These are phyloP conservation scores for Psilocybe mexicana DNA, from an alignment of 1,284 basidiomycete species.

Conservation along the genomic window DNA sequence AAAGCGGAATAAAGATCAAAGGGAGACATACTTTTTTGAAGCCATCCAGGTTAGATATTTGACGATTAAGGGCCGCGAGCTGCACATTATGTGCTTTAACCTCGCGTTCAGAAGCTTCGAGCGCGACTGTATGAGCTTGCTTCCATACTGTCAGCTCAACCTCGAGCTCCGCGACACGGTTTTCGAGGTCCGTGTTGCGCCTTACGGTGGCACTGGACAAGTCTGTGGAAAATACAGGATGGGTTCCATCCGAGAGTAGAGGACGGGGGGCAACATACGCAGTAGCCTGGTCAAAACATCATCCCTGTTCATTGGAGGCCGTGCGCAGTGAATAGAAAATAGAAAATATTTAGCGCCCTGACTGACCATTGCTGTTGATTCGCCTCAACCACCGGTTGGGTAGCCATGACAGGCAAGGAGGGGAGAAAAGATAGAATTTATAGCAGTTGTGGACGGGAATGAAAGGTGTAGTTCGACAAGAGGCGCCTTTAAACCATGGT, in stretches of 20 bases:
- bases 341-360: slow-evolving; percentile 22
- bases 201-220: slow-evolving; percentile 63
- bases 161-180: slow-evolving; percentile 64
- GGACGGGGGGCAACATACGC: slow-evolving; percentile 38
- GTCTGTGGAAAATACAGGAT: slow-evolving; percentile 38
- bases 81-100: slow-evolving; percentile 64
- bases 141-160: slow-evolving; percentile 70
- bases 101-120: slow-evolving; percentile 60
- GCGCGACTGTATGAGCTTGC: slow-evolving; percentile 58
- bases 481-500: slow-evolving; percentile 46
- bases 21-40: slow-evolving; percentile 52
- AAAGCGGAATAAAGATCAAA: background rate
- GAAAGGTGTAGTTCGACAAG: slow-evolving; percentile 33
- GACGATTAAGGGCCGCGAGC: slow-evolving; percentile 57
- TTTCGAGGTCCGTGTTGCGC: slow-evolving; percentile 62
- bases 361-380: slow-evolving; percentile 64
- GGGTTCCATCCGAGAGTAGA: background rate
- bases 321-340: background rate
- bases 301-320: slow-evolving; percentile 47
- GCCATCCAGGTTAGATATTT: slow-evolving; percentile 55
- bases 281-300: slow-evolving; percentile 60
- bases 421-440: slow-evolving; percentile 31
- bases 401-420: slow-evolving; percentile 51
- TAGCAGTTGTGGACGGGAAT: slow-evolving; percentile 37
- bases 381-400: slow-evolving; percentile 53